Evolutionary conservation across 2,329 filamentous ascomycete genomes (phyloP).

Genomic region (Monilinia aucupariae): DNA sequence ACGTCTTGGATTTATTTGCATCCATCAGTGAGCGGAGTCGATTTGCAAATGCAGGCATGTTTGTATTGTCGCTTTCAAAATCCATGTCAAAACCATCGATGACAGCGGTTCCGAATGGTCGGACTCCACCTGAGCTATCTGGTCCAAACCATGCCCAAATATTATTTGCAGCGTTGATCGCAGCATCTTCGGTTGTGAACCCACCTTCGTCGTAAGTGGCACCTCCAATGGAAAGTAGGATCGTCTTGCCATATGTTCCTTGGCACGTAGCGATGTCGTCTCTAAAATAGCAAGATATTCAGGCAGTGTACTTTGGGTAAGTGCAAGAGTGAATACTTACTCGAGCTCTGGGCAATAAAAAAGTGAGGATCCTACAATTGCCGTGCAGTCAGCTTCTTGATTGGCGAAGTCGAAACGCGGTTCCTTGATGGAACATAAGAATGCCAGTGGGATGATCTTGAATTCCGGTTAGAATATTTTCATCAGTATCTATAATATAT

Average conservation of each 20-base stretch:
- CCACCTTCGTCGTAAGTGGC: conserved; percentile 65
- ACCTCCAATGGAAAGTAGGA: conserved; percentile 67
- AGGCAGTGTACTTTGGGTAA: neutral
- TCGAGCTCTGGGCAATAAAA: conserved; percentile 60
- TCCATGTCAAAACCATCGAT: conserved; percentile 76
- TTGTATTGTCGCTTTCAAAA: conserved; percentile 54
- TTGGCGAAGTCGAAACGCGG: conserved; percentile 60
- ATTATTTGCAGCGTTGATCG: conserved; percentile 51
- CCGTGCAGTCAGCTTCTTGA: conserved; percentile 54
- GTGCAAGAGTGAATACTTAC: conserved; percentile 40
- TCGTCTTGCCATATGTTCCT: conserved; percentile 56
- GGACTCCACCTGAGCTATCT: conserved; percentile 42
- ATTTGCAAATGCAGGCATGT: conserved; percentile 57
- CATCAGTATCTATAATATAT: neutral
- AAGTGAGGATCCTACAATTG: conserved; percentile 52
- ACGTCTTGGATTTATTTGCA: conserved; percentile 45
- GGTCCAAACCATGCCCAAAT: conserved; percentile 71
- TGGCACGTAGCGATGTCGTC: conserved; percentile 57
- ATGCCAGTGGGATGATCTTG: conserved; percentile 59
- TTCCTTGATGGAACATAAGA: conserved; percentile 51
- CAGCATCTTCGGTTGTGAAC: conserved; percentile 49
- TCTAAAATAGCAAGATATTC: conserved; percentile 15
- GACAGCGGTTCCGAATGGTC: conserved; percentile 61
- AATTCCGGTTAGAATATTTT: conserved; percentile 19
- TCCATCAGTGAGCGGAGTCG: conserved; percentile 53